phyloP scores from a whole-genome alignment of 2,329 filamentous ascomycete genomes.

The Dactylellina sp. region DNA sequence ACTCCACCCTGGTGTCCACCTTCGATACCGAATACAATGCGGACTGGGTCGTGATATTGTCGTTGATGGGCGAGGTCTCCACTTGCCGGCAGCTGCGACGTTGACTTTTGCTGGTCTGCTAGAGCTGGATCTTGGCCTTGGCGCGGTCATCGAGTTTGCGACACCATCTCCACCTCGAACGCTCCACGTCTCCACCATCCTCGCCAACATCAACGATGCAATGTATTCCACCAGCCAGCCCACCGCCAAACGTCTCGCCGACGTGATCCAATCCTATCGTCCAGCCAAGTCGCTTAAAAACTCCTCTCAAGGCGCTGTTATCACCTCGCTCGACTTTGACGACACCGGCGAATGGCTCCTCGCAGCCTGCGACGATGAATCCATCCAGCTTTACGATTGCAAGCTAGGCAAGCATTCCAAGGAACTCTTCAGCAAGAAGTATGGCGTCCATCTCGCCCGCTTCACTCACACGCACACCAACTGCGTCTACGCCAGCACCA shows the following conservation, averaged over 20 bases:
- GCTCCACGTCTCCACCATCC: background rate
- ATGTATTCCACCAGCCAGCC: slow-evolving; percentile 59
- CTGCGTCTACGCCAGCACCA: slow-evolving; percentile 95
- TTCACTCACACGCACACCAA: slow-evolving; percentile 93
- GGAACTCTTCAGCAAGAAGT: slow-evolving; percentile 92
- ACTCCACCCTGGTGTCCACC: too few relatives aligned
- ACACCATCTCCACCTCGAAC: background rate
- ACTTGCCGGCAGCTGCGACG: too few relatives aligned
- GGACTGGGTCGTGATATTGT: too few relatives aligned
- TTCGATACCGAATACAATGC: too few relatives aligned
- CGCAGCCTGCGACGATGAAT: slow-evolving; percentile 91
- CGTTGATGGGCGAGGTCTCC: too few relatives aligned
- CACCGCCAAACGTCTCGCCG: slow-evolving; percentile 59
- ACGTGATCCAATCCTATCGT: slow-evolving; percentile 67
- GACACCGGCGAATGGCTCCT: slow-evolving; percentile 93
- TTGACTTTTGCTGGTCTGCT: too few relatives aligned
- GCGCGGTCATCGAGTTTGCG: slow-evolving; percentile 1
- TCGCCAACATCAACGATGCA: slow-evolving; percentile 7
- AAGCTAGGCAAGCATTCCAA: slow-evolving; percentile 91
- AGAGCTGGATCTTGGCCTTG: too few relatives aligned
- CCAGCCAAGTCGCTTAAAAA: slow-evolving; percentile 66
- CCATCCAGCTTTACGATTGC: slow-evolving; percentile 93
- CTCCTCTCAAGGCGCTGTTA: slow-evolving; percentile 63
- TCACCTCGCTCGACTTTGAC: slow-evolving; percentile 95
- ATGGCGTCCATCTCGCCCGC: slow-evolving; percentile 90